phyloP scores from a whole-genome alignment of 1,284 basidiomycete genomes.

The Microbotryum saponariae region DNA sequence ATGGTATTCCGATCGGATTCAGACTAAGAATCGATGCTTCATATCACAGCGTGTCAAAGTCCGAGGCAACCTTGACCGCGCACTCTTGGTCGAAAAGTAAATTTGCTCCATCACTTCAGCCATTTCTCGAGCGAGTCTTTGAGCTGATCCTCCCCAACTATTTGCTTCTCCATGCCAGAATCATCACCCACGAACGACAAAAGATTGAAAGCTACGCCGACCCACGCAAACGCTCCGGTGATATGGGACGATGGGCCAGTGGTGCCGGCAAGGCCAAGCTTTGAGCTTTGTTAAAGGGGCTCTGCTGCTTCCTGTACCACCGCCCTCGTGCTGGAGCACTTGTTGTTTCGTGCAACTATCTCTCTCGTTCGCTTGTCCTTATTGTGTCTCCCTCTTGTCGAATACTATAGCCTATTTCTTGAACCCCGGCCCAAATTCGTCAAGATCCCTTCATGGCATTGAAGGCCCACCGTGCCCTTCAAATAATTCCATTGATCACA shows the following conservation, averaged over 20 bases:
- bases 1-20: too few species aligned
- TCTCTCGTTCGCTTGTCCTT: not conserved
- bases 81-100: conserved; percentile 4
- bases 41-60: conserved; percentile 8
- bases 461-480: not conserved
- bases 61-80: conserved; percentile 18
- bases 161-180: not conserved
- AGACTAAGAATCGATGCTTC: too few species aligned
- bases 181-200: not conserved
- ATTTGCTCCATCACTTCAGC: too few species aligned
- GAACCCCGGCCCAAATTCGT: not conserved
- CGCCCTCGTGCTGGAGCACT: too few species aligned
- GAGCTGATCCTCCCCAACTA: too few species aligned
- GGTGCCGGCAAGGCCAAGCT: too few species aligned
- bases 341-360: not conserved
- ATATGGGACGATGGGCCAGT: too few species aligned
- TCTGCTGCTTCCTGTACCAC: too few species aligned
- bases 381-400: not conserved
- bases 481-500: not conserved
- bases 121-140: too few species aligned
- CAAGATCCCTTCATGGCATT: not conserved
- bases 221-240: too few species aligned
- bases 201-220: not conserved
- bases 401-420: not conserved
- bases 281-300: too few species aligned